Conservation (phyloP, 352 stramenopile species). For the Globisporangium sylvaticum region DNA sequence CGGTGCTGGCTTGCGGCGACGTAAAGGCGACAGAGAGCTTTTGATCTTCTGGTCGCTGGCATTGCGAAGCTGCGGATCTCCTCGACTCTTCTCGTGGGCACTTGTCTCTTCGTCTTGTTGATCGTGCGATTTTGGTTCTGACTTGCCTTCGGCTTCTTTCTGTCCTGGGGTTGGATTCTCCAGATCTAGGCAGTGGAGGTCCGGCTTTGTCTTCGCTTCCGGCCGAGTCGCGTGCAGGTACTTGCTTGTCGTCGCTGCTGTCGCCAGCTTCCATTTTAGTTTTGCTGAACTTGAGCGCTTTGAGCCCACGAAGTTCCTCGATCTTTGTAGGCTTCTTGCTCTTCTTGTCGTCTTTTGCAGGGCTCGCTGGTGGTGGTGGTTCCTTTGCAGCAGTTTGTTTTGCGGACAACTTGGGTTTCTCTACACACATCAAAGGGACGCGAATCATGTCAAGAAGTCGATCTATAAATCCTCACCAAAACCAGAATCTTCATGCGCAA, state of each 20-base stretch:
- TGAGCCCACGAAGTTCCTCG: not conserved
- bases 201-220: not conserved
- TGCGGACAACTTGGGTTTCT: not conserved
- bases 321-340: constrained; percentile 1
- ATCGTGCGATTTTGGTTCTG: constrained; percentile 2
- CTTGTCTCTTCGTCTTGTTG: not conserved
- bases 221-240: not conserved
- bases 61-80: not conserved
- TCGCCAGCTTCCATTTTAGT: not conserved
- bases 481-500: not conserved
- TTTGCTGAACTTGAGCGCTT: not conserved
- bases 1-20: not conserved
- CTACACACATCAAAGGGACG: not conserved
- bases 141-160: not conserved
- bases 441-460: not conserved
- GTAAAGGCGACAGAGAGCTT: constrained; percentile 11
- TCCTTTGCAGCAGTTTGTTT: not conserved
- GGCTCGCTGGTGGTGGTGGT: not conserved
- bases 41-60: not conserved
- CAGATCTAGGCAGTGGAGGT: not conserved
- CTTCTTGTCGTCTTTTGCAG: not conserved
- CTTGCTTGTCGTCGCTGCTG: not conserved
- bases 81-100: not conserved
- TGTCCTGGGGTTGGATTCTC: not conserved
- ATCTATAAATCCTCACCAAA: not conserved